phyloP scores from a whole-genome alignment of 768 basidiomycete genomes.

The Holtermannia corniformis region DNA sequence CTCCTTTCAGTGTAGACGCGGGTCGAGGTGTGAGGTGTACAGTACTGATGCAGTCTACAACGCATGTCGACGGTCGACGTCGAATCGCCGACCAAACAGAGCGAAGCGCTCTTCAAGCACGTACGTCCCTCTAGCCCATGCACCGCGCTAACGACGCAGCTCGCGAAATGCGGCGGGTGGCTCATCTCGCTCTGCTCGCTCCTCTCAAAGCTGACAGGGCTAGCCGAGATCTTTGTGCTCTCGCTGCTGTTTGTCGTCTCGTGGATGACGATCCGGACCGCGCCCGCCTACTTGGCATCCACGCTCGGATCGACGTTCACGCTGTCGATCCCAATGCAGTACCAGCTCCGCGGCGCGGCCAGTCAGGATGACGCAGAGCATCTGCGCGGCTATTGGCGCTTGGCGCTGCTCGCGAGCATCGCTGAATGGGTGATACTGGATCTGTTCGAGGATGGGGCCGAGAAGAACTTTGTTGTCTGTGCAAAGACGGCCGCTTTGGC shows the following conservation, averaged over 20 bases:
- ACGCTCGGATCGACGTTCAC: neutral
- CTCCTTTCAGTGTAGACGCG: too few relatives aligned
- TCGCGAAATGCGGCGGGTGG: neutral
- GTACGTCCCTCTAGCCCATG: neutral
- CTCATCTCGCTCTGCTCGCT: neutral
- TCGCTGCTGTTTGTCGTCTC: neutral
- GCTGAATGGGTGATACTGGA: neutral
- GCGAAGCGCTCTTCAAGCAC: neutral
- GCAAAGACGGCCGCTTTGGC: neutral
- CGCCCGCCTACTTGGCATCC: neutral
- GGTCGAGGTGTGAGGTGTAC: too few relatives aligned
- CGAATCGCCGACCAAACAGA: neutral
- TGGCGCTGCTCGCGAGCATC: neutral
- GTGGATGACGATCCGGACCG: neutral
- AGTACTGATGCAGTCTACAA: too few relatives aligned
- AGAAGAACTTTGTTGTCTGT: neutral
- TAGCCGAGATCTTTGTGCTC: neutral
- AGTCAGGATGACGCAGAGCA: neutral
- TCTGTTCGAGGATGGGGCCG: neutral
- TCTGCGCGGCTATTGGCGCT: neutral
- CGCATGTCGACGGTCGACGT: neutral
- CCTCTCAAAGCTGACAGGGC: neutral
- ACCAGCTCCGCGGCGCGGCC: neutral
- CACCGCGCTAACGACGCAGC: neutral
- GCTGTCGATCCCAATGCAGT: neutral